Evolutionary conservation across 2,329 filamentous ascomycete genomes (phyloP).

Genomic region (Onygenales sp.): DNA sequence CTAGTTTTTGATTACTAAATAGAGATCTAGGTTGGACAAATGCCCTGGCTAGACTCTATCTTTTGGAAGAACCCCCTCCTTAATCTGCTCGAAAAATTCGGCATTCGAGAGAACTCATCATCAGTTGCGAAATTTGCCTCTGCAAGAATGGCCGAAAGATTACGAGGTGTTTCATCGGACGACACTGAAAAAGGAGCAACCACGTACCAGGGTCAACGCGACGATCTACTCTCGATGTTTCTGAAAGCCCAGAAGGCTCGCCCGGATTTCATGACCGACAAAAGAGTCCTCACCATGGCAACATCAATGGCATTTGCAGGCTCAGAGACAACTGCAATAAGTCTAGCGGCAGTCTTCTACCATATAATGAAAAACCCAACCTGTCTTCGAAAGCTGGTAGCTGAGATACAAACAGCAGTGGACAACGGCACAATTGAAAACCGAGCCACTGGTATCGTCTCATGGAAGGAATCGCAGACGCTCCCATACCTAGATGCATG

Average conservation of each 20-base stretch:
- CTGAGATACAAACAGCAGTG: slow-evolving; percentile 54
- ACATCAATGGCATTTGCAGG: slow-evolving; percentile 49
- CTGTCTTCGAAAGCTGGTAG: slow-evolving; percentile 23
- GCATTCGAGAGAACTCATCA: slow-evolving; percentile 59
- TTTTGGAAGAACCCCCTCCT: slow-evolving; percentile 67
- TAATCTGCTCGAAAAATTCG: slow-evolving; percentile 57
- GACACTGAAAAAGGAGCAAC: slow-evolving; percentile 26
- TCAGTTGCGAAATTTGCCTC: slow-evolving; percentile 64
- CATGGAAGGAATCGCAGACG: slow-evolving; percentile 59
- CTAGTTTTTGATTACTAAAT: background rate
- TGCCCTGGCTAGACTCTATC: slow-evolving; percentile 59
- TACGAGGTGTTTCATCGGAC: slow-evolving; percentile 24
- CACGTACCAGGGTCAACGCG: slow-evolving; percentile 58
- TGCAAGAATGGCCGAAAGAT: slow-evolving; percentile 56
- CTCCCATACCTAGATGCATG: slow-evolving; percentile 69
- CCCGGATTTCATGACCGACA: slow-evolving; percentile 20
- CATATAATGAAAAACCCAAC: slow-evolving; percentile 56
- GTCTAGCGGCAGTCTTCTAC: slow-evolving; percentile 62
- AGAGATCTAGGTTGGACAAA: slow-evolving; percentile 55
- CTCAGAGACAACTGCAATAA: slow-evolving; percentile 71
- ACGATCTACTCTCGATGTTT: slow-evolving; percentile 19
- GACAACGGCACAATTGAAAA: slow-evolving; percentile 36
- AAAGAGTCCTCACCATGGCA: slow-evolving; percentile 20
- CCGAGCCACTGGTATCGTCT: slow-evolving; percentile 48
- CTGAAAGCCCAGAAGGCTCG: slow-evolving; percentile 16